Evolutionary conservation across 768 basidiomycete genomes (phyloP).

Genomic region (Candolleomyces aberdarensis): DNA sequence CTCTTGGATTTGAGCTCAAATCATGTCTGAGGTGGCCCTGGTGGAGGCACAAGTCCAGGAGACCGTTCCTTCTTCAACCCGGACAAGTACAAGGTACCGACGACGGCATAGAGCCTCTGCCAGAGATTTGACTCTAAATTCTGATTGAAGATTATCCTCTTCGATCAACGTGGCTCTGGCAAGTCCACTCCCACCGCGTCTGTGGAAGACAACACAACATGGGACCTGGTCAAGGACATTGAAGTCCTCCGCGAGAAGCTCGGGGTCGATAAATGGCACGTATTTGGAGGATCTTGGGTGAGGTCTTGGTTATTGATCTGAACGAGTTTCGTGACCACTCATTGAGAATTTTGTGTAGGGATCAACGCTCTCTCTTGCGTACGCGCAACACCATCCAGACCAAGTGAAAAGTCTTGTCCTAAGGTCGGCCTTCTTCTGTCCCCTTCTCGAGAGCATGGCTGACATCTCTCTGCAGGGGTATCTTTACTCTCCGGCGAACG

Average conservation of each 20-base stretch:
- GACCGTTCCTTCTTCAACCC: slow-evolving; percentile 86
- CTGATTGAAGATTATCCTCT: slow-evolving; percentile 64
- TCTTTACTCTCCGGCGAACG: slow-evolving; percentile 85
- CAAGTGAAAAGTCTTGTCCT: slow-evolving; percentile 77
- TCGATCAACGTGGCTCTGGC: slow-evolving; percentile 89
- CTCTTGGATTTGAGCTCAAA: neutral
- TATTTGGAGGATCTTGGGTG: slow-evolving; percentile 95
- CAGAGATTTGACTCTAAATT: neutral
- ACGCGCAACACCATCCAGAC: slow-evolving; percentile 85
- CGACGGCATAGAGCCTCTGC: neutral
- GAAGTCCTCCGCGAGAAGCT: slow-evolving; percentile 79
- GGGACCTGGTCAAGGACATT: slow-evolving; percentile 89
- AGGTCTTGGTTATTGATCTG: slow-evolving; percentile 12
- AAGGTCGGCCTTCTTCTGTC: slow-evolving; percentile 41
- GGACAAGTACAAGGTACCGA: slow-evolving; percentile 69
- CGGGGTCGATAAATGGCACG: slow-evolving; percentile 82
- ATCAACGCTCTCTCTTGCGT: slow-evolving; percentile 81
- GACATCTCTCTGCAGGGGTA: slow-evolving; percentile 51
- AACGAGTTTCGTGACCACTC: neutral
- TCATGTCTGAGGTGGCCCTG: slow-evolving; percentile 62
- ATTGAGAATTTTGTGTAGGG: slow-evolving; percentile 42
- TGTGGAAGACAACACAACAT: slow-evolving; percentile 87
- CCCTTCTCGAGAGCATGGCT: neutral
- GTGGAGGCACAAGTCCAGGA: slow-evolving; percentile 63
- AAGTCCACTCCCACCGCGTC: slow-evolving; percentile 81